Percentiles rank a stretch among this genome's conserved stretches.
phyloP scores from a whole-genome alignment of 176 grass and related monocot genomes.

The Calamus simplicifolius region DNA sequence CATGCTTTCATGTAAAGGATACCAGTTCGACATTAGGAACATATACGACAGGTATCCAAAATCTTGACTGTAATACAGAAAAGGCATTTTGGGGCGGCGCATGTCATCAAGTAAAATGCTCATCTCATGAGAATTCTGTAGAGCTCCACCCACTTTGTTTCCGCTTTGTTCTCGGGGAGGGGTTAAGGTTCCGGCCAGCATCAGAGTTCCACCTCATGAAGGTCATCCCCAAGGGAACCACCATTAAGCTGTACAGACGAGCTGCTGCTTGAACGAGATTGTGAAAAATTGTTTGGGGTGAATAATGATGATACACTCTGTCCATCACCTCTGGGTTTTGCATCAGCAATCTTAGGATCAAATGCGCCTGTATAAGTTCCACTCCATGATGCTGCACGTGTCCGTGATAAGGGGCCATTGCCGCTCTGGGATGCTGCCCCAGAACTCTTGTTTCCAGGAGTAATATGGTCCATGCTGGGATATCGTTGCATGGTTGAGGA shows the following conservation, averaged over 20 bases:
- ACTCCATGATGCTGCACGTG: conserved; percentile 77
- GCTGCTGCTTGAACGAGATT: conserved; percentile 32
- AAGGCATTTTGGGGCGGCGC: neutral
- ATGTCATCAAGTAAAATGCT: neutral
- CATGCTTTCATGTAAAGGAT: conserved; percentile 23
- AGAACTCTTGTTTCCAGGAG: conserved; percentile 20
- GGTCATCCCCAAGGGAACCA: neutral
- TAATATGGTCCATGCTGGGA: conserved; percentile 59
- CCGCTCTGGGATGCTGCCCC: conserved; percentile 19
- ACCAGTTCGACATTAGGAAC: neutral
- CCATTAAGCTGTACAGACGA: conserved; percentile 12
- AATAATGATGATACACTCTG: conserved; percentile 24
- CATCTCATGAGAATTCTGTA: neutral
- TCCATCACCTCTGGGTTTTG: conserved; percentile 9
- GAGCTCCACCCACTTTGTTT: no score
- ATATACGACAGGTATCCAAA: neutral
- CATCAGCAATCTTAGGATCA: conserved; percentile 10
- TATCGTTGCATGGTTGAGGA: conserved; percentile 58
- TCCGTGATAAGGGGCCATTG: conserved; percentile 32
- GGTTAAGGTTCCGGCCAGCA: no score
- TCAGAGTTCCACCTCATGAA: conserved; percentile 15
- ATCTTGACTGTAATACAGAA: neutral
- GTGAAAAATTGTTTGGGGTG: conserved; percentile 21
- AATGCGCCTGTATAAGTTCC: conserved; percentile 55
- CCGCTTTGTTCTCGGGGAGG: no score